Conservation (phyloP, 441 rosid species). For the Gossypium aridum region DNA sequence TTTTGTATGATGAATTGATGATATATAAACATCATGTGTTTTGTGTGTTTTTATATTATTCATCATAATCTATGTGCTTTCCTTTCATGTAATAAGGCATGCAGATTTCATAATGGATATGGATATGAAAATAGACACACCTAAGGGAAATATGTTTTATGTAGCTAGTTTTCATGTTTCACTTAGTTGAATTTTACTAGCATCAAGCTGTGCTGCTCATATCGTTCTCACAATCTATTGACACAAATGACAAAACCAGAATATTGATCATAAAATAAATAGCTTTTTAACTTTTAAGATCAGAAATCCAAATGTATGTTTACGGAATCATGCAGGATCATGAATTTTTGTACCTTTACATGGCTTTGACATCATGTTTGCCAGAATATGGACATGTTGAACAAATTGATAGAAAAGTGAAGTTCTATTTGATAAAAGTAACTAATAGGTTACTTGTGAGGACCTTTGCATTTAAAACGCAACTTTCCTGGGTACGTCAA, state of each 20-base stretch:
- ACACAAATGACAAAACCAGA: neutral
- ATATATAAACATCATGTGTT: neutral
- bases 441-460: neutral
- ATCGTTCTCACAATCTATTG: neutral
- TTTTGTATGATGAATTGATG: neutral
- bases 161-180: neutral
- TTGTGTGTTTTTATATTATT: neutral
- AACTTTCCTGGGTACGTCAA: neutral
- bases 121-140: neutral
- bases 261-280: neutral
- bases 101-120: neutral
- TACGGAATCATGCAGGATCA: neutral
- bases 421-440: neutral
- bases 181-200: constrained; percentile 1
- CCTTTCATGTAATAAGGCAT: neutral
- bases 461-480: constrained; percentile 2
- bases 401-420: neutral
- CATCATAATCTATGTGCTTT: neutral
- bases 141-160: neutral
- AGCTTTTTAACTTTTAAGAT: neutral
- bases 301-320: neutral
- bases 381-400: neutral
- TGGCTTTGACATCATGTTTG: neutral
- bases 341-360: neutral
- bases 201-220: neutral